These are phyloP conservation scores for Phytophthora cajani DNA, from an alignment of 352 stramenopile genomes.

Conservation along the genomic window DNA sequence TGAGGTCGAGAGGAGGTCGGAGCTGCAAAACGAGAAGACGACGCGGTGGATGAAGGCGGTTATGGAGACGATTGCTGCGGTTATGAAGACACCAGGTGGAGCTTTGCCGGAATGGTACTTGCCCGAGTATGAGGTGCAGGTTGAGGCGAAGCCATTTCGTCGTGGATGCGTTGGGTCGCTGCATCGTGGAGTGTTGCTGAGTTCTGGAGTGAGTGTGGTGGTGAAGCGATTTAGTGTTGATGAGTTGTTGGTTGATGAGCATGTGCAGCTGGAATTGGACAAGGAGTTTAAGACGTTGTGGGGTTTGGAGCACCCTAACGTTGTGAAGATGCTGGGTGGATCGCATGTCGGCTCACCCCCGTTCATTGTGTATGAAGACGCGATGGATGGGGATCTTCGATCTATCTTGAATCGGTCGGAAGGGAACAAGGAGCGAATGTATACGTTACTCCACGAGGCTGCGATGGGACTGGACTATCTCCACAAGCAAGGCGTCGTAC, in stretches of 20 bases:
- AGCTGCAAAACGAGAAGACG: not conserved
- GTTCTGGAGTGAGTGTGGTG: not conserved
- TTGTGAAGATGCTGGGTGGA: not conserved
- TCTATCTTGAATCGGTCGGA: not conserved
- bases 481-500: not conserved
- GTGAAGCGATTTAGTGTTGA: not conserved
- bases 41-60: not conserved
- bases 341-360: not conserved
- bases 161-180: not conserved
- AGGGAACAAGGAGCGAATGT: not conserved
- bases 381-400: not conserved
- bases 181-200: not conserved
- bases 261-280: not conserved
- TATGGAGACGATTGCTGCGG: not conserved
- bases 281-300: not conserved
- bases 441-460: not conserved
- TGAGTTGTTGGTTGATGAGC: not conserved
- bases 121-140: not conserved
- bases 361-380: not conserved
- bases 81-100: not conserved
- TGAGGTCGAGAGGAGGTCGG: not conserved
- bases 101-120: not conserved
- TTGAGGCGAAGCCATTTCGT: not conserved
- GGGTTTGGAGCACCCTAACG: not conserved
- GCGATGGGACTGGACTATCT: not conserved